These are phyloP conservation scores for Penicillium goetzii DNA, from an alignment of 495 filamentous ascomycete genomes.

Conservation along the genomic window DNA sequence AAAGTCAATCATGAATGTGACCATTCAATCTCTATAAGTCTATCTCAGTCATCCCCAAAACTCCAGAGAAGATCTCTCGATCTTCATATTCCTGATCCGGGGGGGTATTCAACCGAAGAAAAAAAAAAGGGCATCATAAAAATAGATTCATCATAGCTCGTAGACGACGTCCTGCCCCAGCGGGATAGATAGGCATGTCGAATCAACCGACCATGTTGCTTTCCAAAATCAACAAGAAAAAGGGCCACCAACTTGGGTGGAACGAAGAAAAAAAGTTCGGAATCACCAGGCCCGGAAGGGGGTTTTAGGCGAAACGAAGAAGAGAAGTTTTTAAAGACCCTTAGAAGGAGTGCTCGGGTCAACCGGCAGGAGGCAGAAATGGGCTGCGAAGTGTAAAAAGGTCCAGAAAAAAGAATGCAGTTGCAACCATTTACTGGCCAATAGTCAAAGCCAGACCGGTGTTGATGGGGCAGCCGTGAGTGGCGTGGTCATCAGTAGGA, in stretches of 20 bases:
- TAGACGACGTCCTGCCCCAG: conserved; percentile 32
- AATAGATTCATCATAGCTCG: conserved; percentile 34
- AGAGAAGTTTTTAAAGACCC: conserved; percentile 15
- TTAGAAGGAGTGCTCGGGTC: conserved; percentile 32
- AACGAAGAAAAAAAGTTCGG: conserved; percentile 18
- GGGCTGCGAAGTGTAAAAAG: conserved; percentile 7
- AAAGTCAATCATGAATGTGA: conserved; percentile 14
- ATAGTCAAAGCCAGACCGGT: conserved; percentile 44
- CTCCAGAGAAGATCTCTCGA: conserved; percentile 15
- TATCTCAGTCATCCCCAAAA: conserved; percentile 24
- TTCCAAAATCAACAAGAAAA: conserved; percentile 20
- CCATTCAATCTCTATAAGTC: conserved; percentile 28
- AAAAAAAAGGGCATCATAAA: conserved; percentile 23
- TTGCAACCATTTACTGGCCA: conserved; percentile 34
- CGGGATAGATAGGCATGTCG: conserved; percentile 31
- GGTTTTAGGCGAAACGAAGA: conserved; percentile 17
- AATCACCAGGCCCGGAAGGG: conserved; percentile 18
- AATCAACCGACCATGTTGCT: conserved; percentile 39
- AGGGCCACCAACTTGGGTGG: conserved; percentile 25
- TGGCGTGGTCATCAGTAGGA: conserved; percentile 49
- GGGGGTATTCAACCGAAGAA: conserved; percentile 35
- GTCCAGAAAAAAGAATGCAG: not conserved
- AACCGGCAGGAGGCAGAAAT: conserved; percentile 27
- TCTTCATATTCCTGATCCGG: conserved; percentile 17
- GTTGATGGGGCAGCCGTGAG: conserved; percentile 50